phyloP scores from a whole-genome alignment of 2,329 filamentous ascomycete species.

The Byssochlamys sp. region DNA sequence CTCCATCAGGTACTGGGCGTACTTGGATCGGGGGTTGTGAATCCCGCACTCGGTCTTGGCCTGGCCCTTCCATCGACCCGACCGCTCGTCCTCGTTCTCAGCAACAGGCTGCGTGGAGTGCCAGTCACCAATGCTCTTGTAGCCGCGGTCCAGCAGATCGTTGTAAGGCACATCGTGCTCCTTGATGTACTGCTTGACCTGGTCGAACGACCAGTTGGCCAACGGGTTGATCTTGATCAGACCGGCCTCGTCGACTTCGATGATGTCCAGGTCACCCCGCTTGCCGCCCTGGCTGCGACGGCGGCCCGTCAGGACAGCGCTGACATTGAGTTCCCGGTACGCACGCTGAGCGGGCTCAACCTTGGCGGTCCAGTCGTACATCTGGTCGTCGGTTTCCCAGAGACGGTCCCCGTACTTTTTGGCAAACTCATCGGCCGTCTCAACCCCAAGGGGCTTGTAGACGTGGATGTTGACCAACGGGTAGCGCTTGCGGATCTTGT shows the following conservation, averaged over 20 bases:
- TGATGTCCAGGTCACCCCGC: slow-evolving; percentile 77
- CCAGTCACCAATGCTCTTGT: slow-evolving; percentile 97
- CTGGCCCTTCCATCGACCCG: slow-evolving; percentile 93
- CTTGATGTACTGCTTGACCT: slow-evolving; percentile 80
- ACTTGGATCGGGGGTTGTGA: slow-evolving; percentile 93
- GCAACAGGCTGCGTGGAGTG: slow-evolving; percentile 87
- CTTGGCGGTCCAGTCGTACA: slow-evolving; percentile 96
- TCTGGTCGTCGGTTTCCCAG: slow-evolving; percentile 75
- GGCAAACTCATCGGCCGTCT: slow-evolving; percentile 68
- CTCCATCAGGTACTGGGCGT: slow-evolving; percentile 71
- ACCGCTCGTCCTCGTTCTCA: slow-evolving; percentile 88
- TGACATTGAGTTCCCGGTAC: slow-evolving; percentile 76
- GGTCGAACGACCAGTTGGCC: slow-evolving; percentile 83
- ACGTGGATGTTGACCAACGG: slow-evolving; percentile 72
- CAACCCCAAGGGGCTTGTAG: slow-evolving; percentile 72
- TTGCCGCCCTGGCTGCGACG: slow-evolving; percentile 86
- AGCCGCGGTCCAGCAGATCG: slow-evolving; percentile 77
- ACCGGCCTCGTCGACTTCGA: slow-evolving; percentile 84
- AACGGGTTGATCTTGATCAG: slow-evolving; percentile 96
- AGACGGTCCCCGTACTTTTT: slow-evolving; percentile 69
- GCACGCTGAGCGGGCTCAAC: slow-evolving; percentile 91
- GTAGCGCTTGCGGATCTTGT: slow-evolving; percentile 67
- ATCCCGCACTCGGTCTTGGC: slow-evolving; percentile 96
- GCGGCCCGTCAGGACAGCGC: slow-evolving; percentile 84
- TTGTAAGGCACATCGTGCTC: slow-evolving; percentile 90